Percentiles rank a stretch among this genome's conserved stretches.
Conservation (phyloP, 441 rosid species). For the Mallotus japonicus region DNA sequence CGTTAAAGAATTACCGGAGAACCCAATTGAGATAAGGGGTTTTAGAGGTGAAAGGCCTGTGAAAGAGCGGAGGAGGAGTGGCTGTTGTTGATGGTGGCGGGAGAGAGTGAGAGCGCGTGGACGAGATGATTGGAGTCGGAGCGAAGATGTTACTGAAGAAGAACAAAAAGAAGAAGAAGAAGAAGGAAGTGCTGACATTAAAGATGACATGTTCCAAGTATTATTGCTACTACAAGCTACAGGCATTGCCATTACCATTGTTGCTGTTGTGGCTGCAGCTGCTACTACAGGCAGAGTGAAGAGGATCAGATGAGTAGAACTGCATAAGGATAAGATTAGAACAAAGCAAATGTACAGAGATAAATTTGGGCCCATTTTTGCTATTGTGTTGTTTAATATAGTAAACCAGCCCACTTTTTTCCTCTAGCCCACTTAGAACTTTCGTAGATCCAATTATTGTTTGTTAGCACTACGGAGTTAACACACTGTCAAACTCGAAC, state of each 20-base stretch:
- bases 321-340: slow-evolving; percentile 4
- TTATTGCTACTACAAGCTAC: slow-evolving; percentile 19
- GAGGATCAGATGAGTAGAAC: not conserved
- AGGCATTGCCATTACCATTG: slow-evolving; percentile 28
- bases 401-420: not conserved
- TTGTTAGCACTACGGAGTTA: too few relatives aligned
- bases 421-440: not conserved
- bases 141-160: slow-evolving; percentile 16
- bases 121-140: slow-evolving; percentile 30
- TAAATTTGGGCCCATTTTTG: not conserved
- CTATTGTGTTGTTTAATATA: not conserved
- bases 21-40: slow-evolving; percentile 52
- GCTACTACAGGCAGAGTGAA: not conserved
- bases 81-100: slow-evolving; percentile 18
- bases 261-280: slow-evolving; percentile 7
- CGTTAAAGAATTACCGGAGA: slow-evolving; percentile 40
- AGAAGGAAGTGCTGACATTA: slow-evolving; percentile 60
- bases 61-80: slow-evolving; percentile 43
- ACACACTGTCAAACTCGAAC: too few relatives aligned
- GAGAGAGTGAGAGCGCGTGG: slow-evolving; percentile 29
- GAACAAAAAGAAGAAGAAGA: slow-evolving; percentile 16
- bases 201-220: slow-evolving; percentile 65
- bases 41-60: slow-evolving; percentile 55
- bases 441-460: too few relatives aligned
- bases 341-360: not conserved